A percentile compares a stretch with the other conserved stretches of the same genome.
phyloP scores from a whole-genome alignment of 2,329 filamentous ascomycete species.

The Fusarium sp. region DNA sequence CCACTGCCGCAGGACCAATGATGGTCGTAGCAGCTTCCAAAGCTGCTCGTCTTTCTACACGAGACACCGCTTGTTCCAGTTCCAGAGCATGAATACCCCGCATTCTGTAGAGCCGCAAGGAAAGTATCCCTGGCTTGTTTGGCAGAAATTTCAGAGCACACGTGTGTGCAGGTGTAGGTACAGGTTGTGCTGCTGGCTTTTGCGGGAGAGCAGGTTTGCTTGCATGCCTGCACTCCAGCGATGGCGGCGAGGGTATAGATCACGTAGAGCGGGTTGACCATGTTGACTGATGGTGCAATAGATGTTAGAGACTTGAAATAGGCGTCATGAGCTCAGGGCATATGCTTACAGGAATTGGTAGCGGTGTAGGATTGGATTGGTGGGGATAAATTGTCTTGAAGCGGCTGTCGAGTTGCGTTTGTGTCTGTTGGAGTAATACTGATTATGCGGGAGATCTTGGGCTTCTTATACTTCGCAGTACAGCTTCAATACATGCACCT shows the following conservation, averaged over 20 bases:
- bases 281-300: background rate
- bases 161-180: no score
- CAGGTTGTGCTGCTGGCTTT: background rate
- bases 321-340: no score
- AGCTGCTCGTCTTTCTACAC: slow-evolving; percentile 7
- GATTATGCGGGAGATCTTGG: no score
- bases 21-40: slow-evolving; percentile 14
- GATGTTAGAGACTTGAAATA: no score
- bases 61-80: slow-evolving; percentile 4
- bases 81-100: slow-evolving; percentile 5
- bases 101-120: slow-evolving; percentile 2
- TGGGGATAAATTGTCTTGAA: no score
- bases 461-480: no score
- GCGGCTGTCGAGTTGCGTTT: no score
- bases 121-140: slow-evolving; percentile 14
- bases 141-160: background rate
- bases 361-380: no score
- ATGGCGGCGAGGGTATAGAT: background rate
- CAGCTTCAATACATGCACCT: no score
- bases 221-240: slow-evolving; percentile 8
- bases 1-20: slow-evolving; percentile 11
- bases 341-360: no score
- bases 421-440: no score
- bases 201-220: slow-evolving; percentile 3
- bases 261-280: slow-evolving; percentile 1